Conservation (phyloP, 2,329 filamentous ascomycete genomes). For the Curvularia eragrostidis region DNA sequence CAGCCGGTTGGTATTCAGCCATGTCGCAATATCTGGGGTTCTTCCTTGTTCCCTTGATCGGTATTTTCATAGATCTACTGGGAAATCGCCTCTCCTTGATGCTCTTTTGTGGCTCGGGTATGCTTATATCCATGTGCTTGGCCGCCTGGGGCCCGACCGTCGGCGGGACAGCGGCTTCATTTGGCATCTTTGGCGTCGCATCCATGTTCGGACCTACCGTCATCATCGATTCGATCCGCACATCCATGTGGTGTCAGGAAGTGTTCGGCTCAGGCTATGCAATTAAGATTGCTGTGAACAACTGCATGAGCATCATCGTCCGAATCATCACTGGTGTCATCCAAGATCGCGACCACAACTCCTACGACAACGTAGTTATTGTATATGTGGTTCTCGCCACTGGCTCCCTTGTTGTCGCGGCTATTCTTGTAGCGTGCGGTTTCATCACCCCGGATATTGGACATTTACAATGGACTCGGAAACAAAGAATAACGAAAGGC, state of each 20-base stretch:
- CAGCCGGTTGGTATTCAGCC: slow-evolving; percentile 67
- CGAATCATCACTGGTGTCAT: slow-evolving; percentile 64
- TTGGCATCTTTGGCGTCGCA: slow-evolving; percentile 66
- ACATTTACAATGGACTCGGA: slow-evolving; percentile 65
- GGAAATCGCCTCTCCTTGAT: slow-evolving; percentile 61
- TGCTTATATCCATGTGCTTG: slow-evolving; percentile 62
- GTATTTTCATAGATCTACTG: slow-evolving; percentile 63
- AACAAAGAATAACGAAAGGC: slow-evolving; percentile 57
- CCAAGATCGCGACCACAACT: slow-evolving; percentile 64
- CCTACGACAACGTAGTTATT: slow-evolving; percentile 62
- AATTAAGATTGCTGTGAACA: slow-evolving; percentile 68
- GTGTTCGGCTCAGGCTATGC: slow-evolving; percentile 67
- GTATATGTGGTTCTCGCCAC: slow-evolving; percentile 64
- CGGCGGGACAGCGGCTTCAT: slow-evolving; percentile 63
- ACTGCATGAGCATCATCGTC: slow-evolving; percentile 68
- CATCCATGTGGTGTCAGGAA: slow-evolving; percentile 65
- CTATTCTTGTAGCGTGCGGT: slow-evolving; percentile 50
- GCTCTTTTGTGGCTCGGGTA: slow-evolving; percentile 57
- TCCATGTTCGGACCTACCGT: slow-evolving; percentile 62
- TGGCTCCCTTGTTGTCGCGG: slow-evolving; percentile 56
- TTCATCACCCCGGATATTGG: slow-evolving; percentile 54
- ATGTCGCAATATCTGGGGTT: slow-evolving; percentile 63
- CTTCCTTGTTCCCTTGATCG: slow-evolving; percentile 64
- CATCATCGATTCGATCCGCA: slow-evolving; percentile 68
- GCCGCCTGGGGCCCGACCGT: slow-evolving; percentile 60